Evolutionary conservation across 352 stramenopile genomes (phyloP).

Genomic region (Phytophthora pseudosyringae): DNA sequence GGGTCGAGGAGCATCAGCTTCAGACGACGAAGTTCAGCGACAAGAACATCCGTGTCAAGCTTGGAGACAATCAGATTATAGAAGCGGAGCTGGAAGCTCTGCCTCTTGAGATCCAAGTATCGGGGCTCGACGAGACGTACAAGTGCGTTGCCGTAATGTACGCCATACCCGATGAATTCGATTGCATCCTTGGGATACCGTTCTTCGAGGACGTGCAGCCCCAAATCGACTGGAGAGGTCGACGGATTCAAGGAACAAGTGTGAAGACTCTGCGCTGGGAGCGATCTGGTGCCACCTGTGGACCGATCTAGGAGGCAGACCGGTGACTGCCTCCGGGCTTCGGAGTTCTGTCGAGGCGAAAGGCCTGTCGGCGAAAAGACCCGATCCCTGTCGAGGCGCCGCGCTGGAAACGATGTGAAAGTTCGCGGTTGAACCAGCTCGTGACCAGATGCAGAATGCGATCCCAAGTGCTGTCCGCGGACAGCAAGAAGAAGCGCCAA

Average conservation of each 20-base stretch:
- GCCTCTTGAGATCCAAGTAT: neutral
- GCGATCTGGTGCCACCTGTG: too few relatives aligned
- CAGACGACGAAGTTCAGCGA: constrained; percentile 1
- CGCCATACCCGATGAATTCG: constrained; percentile 2
- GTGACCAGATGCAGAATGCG: too few relatives aligned
- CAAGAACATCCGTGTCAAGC: constrained; percentile 15
- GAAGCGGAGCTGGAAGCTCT: constrained; percentile 13
- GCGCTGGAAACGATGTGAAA: constrained; percentile 25
- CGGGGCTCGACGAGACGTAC: neutral
- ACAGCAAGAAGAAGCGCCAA: too few relatives aligned
- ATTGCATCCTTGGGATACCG: constrained; percentile 16
- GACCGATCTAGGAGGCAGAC: neutral
- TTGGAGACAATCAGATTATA: constrained; percentile 2
- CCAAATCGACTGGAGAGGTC: constrained; percentile 10
- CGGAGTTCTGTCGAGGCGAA: constrained; percentile 16
- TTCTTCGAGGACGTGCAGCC: constrained; percentile 22
- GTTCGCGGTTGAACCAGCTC: too few relatives aligned
- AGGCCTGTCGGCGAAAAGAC: constrained; percentile 22
- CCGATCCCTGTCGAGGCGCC: constrained; percentile 9
- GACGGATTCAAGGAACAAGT: constrained; percentile 14
- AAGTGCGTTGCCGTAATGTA: neutral
- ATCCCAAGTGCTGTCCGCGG: too few relatives aligned
- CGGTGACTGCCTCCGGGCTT: constrained; percentile 15
- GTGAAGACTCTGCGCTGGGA: neutral
- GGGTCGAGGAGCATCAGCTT: neutral